Evolutionary conservation across 2,329 filamentous ascomycete genomes (phyloP).

Genomic region (Elsinoe perseae): DNA sequence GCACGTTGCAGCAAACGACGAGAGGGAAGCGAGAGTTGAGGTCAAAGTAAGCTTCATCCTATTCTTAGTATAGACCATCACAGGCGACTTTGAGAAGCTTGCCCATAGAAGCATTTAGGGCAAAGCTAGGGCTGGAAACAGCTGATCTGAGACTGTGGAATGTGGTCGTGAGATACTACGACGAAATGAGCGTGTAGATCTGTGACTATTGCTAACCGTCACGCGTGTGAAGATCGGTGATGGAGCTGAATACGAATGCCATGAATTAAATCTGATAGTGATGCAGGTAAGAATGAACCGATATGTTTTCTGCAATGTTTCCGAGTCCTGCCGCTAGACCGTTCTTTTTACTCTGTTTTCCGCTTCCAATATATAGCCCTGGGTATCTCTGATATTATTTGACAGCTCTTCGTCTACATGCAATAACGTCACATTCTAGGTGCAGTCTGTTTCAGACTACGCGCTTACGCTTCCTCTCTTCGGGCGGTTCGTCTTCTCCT

Average conservation of each 20-base stretch:
- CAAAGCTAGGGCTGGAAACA: neutral
- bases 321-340: neutral
- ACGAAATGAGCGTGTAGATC: no score
- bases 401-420: neutral
- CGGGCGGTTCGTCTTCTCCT: slow-evolving; percentile 53
- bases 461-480: slow-evolving; percentile 57
- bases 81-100: no score
- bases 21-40: neutral
- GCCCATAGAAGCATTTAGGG: no score
- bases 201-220: no score
- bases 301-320: neutral
- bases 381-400: slow-evolving; percentile 4
- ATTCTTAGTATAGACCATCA: neutral
- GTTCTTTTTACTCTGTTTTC: neutral
- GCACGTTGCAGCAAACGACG: no score
- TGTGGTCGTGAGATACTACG: no score
- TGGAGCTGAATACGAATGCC: neutral
- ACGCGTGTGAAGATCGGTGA: no score
- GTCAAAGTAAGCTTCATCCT: neutral
- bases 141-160: no score
- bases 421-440: neutral
- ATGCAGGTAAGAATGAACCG: neutral
- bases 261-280: neutral
- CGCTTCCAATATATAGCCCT: neutral
- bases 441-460: slow-evolving; percentile 33